Percentiles rank a stretch among this genome's conserved stretches.
Conservation (phyloP, 495 filamentous ascomycete genomes). For the Bacidia gigantensis region DNA sequence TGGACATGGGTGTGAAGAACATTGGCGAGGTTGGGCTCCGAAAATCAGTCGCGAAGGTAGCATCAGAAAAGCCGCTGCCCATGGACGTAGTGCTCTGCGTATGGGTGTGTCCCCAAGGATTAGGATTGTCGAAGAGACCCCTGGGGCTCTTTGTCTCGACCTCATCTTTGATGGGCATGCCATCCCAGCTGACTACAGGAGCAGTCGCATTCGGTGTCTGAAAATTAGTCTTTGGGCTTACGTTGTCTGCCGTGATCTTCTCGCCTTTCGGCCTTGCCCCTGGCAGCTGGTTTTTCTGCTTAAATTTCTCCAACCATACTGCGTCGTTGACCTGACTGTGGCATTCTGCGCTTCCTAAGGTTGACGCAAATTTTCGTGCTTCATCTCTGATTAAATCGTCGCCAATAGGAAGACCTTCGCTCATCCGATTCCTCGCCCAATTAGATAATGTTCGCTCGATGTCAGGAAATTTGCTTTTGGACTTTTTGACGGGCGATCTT, state of each 20-base stretch:
- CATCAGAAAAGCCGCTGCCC: conserved; percentile 40
- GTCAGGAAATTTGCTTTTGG: conserved; percentile 86
- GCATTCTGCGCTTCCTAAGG: conserved; percentile 59
- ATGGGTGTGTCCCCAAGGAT: conserved; percentile 40
- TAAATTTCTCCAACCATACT: conserved; percentile 92
- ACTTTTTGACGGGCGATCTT: conserved; percentile 66
- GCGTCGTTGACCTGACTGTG: conserved; percentile 61
- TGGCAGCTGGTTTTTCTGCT: conserved; percentile 73
- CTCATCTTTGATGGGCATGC: conserved; percentile 51
- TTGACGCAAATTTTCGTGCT: conserved; percentile 70
- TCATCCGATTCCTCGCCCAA: conserved; percentile 72
- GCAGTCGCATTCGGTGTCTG: conserved; percentile 63
- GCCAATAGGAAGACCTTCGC: conserved; percentile 60
- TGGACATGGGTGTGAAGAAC: conserved; percentile 68
- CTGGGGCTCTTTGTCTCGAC: conserved; percentile 39
- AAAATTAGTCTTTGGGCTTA: conserved; percentile 40
- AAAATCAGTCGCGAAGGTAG: conserved; percentile 58
- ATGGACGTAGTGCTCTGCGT: conserved; percentile 45
- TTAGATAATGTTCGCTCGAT: conserved; percentile 89
- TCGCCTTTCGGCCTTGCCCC: conserved; percentile 44
- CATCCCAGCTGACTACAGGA: conserved; percentile 51
- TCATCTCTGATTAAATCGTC: conserved; percentile 80
- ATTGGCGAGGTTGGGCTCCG: conserved; percentile 70
- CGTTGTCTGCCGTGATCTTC: conserved; percentile 26
- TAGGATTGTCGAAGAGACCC: conserved; percentile 33